phyloP scores from a whole-genome alignment of 2,329 filamentous ascomycete species.

The Calycina herbarum region DNA sequence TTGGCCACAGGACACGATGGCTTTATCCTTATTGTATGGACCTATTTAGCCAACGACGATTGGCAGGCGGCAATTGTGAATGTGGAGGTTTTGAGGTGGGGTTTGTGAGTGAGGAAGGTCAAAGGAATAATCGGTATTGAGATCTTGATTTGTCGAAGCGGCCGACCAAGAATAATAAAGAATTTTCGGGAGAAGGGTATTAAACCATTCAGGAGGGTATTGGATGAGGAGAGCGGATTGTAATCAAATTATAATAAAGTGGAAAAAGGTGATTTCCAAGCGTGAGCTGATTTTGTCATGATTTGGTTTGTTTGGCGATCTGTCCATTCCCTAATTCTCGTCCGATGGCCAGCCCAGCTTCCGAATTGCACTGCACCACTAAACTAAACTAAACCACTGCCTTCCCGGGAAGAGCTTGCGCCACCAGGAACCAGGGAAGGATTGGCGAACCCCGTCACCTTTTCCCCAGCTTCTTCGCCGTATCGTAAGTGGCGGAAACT shows the following conservation, averaged over 20 bases:
- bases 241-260: not conserved
- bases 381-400: not conserved
- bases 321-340: conserved; percentile 14
- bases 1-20: conserved; percentile 23
- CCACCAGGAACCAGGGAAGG: conserved; percentile 5
- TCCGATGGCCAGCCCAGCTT: conserved; percentile 2
- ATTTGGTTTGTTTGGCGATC: conserved; percentile 12
- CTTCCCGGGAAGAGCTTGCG: conserved; percentile 10
- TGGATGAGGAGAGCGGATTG: not conserved
- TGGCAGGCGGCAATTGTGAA: conserved; percentile 13
- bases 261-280: conserved; percentile 26
- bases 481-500: not conserved
- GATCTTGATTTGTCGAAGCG: conserved; percentile 14
- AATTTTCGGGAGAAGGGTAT: not conserved
- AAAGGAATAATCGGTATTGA: conserved; percentile 14
- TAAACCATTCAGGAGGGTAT: conserved; percentile 5
- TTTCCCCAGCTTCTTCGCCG: not conserved
- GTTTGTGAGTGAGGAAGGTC: not conserved
- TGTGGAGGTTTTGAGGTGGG: conserved; percentile 11
- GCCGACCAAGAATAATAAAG: conserved; percentile 14
- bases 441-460: not conserved
- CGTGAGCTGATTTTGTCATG: conserved; percentile 24
- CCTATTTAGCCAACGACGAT: conserved; percentile 23
- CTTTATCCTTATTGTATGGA: not conserved
- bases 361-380: not conserved